Evolutionary conservation across 164 flowering plant genomes (phyloP), one percentile per base, ranked within the genome.

Genomic region (Amborella trichopoda): DNA sequence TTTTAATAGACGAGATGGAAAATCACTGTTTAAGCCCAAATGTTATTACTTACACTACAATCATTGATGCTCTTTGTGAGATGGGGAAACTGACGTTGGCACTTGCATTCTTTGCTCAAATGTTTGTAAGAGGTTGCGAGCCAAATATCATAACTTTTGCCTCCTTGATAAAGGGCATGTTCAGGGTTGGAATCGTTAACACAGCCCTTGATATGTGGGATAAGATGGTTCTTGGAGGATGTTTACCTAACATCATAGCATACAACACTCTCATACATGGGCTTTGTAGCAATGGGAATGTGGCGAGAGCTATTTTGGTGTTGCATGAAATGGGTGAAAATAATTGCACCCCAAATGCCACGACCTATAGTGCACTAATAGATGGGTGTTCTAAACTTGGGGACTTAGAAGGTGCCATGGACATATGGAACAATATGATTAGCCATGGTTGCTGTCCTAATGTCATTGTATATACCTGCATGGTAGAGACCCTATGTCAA

Each of bases 371-470:
- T 59, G 68, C 68, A 47, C 74, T 89, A 13, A 73, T 85, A 49
- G 63, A 71, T 54, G 78, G 81, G 8, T 80, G 67, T 60, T 76
- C 87, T 8, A 84, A 84, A 60, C 41, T 56, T 11, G 77, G 76
- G 32, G 68, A 78, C 42, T 40, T 78, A 55, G 48, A 46, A n/a
- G 78, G 81, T 55, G 97, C 87, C 36, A 57, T 68, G 26, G 70
- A 72, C 46, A 61, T 49, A 27, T 89, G 95, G 93, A 80, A 85
- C 67, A 64, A 41, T 64, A 85, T 89, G 95, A 72, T 78, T 40
- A 54, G 51, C 9, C 30, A 30, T 13, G 81, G 88, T 22, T 78
- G 88, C 51, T 65, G 28, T 24, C 97, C 97, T 5, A 89, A 89
- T 65, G 83, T 74, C 52, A 85, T 89, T 48, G 64, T 58, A 10